A percentile compares a stretch with the other conserved stretches of the same genome.
These are phyloP conservation scores for Globisporangium emineosum DNA, from an alignment of 352 stramenopile genomes.

Conservation along the genomic window DNA sequence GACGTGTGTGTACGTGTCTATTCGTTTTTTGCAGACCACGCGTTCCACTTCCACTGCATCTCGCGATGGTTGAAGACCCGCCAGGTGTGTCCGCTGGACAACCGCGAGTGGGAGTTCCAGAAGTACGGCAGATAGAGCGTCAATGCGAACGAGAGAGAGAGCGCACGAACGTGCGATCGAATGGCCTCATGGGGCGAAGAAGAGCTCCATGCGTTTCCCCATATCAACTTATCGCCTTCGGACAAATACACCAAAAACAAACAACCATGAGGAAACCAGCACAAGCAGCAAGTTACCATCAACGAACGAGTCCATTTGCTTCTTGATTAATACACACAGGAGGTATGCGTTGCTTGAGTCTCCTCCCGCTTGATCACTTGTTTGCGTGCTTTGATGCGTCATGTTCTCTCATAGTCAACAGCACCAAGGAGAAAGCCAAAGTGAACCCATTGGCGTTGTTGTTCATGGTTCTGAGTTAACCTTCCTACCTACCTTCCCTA, in stretches of 20 bases:
- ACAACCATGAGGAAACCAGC: background rate
- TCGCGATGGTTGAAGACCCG: conserved; percentile 99
- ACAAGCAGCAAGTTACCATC: background rate
- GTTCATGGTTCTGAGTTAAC: conserved; percentile 1
- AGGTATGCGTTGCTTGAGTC: background rate
- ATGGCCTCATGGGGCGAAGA: background rate
- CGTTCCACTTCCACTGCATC: conserved; percentile 99
- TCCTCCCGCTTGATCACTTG: background rate
- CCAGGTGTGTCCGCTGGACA: conserved; percentile 98
- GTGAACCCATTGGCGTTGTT: background rate
- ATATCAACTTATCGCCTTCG: conserved; percentile 5
- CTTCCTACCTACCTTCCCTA: background rate
- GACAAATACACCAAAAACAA: background rate
- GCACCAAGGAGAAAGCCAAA: background rate
- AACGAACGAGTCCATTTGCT: background rate
- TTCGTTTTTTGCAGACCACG: conserved; percentile 91
- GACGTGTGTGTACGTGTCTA: conserved; percentile 50
- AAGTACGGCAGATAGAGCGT: conserved; percentile 90
- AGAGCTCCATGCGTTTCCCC: background rate
- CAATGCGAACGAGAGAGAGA: background rate
- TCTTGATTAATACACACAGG: background rate
- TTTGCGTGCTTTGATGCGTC: background rate
- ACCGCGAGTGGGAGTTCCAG: conserved; percentile 99
- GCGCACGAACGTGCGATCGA: background rate
- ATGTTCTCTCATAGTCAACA: background rate